A percentile compares a stretch with the other conserved stretches of the same genome.
These are phyloP conservation scores for Juncus effusus DNA, from an alignment of 176 grass and related monocot genomes.

Conservation along the genomic window DNA sequence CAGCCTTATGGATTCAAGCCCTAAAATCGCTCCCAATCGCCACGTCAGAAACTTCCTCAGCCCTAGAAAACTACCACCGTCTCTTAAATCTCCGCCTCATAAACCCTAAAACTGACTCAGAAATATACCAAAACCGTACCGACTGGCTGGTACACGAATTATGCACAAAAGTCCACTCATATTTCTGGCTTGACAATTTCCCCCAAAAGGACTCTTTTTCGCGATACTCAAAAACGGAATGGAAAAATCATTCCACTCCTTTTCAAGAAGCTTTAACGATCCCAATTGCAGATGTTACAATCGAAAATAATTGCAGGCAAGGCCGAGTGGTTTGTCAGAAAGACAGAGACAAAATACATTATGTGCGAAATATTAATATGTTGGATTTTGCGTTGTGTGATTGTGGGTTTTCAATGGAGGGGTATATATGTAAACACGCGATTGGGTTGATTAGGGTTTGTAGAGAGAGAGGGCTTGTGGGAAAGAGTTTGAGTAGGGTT, in stretches of 20 bases:
- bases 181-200: conserved; percentile 82
- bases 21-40: conserved; percentile 64
- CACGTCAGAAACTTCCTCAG: conserved; percentile 59
- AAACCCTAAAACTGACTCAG: conserved; percentile 52
- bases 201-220: conserved; percentile 71
- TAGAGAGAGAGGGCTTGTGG: conserved; percentile 55
- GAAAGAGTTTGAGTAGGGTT: conserved; percentile 51
- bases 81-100: conserved; percentile 72
- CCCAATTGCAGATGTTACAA: conserved; percentile 54
- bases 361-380: conserved; percentile 61
- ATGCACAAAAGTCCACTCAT: conserved; percentile 82
- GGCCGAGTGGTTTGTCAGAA: conserved; percentile 58
- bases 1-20: conserved; percentile 55
- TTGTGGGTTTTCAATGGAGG: conserved; percentile 72
- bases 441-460: conserved; percentile 57
- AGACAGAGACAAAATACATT: conserved; percentile 54
- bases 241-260: conserved; percentile 57
- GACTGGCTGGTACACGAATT: conserved; percentile 87
- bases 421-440: conserved; percentile 86
- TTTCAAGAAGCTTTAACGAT: conserved; percentile 56
- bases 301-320: conserved; percentile 37
- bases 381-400: conserved; percentile 76
- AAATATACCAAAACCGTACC: conserved; percentile 47
- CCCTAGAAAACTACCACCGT: conserved; percentile 83
- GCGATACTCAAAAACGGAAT: conserved; percentile 83